Base-by-base conservation (phyloP, 2,329 filamentous ascomycete species). In the Neopestalotiopsis clavispora region DNA sequence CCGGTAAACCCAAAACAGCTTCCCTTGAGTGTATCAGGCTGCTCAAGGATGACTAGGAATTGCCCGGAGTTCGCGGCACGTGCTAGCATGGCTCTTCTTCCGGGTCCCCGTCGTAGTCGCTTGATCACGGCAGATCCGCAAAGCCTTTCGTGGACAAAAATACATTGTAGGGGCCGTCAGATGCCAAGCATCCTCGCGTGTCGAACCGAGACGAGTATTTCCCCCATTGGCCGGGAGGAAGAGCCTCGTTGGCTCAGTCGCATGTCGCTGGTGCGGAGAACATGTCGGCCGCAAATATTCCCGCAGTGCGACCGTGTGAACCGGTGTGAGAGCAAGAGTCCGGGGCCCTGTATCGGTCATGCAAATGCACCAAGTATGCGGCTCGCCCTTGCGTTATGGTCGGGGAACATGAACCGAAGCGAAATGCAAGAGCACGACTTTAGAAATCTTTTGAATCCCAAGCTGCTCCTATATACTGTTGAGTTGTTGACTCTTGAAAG, bases 291-390 rank as follows among this genome's bases (percentile, higher is more conserved):
- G 9, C 4, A 17, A 52, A 23, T 52, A 52, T 52, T 52, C 45
- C 45, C 45, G 45, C 45, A 52, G 45, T 52, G 45, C 45, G 57
- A 13, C 57, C 23, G 57, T 59, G 57, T 59, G 30, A 23, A 59
- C 23, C 23, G 57, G 57, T 59, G 57, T 59, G 23, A 34, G 57
- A 30, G 20, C 57, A 12, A 59, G 57, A 30, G 49, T 14, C 30
- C 30, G 57, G 30, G 30, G 17, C 30, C 14, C 1, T 30, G 23
- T 30, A 30, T 59, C 57, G 12, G 5, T 28, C 57, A 23, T 28
- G 23, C 57, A 59, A 59, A 30, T 14, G 17, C 23, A 28, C 23
- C 23, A 28, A 28, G 23, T 59, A 59, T n/a, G 30, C 23, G 30
- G 28, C 23, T 28, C 20, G 20, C 57, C 23, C 57, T 30, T 59